Base-by-base conservation (phyloP, 2,329 filamentous ascomycete genomes). In the Ilyonectria sp. region DNA sequence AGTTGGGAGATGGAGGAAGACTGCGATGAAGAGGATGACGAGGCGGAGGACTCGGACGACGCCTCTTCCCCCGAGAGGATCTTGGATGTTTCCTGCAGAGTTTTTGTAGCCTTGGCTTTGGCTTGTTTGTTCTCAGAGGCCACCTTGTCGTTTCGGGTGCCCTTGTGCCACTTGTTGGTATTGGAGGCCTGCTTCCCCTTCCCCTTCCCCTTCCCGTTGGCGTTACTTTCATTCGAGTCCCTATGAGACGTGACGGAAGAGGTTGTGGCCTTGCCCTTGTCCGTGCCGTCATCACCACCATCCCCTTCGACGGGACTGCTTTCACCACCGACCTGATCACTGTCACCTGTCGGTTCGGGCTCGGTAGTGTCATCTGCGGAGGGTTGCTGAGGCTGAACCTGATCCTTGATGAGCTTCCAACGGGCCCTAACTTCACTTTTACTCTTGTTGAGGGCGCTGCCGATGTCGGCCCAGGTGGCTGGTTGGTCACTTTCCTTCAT, bases 321-420 rank as follows among this genome's bases (percentile, higher is more conserved):
- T 21, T 59, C 57, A 10, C 21, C 31, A 8, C 58, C 57, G 8
- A 33, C 29, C 2, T 58, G 54, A 5, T 68, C 58, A 47, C 57
- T 50, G 31, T 33, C 56, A 10, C 29, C 33, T 19, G 43, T 49
- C 1, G 53, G 67, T 21, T 63, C 65, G 2, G 57, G 35, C 26
- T 63, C 57, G 3, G 29, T 31, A 8, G 62, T 62, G 23, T 55
- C 54, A 44, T 43, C 57, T 19, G 21, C 11, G 5, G 26, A 29
- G 13, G 2, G 53, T 26, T 31, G 31, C 23, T 43, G 23, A 44
- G 64, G 15, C 60, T 72, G 69, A n/a, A 73, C 61, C 61, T 77
- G 69, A n/a, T 74, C 61, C 61, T 77, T 74, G 43, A 82, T 74
- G n/a, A 71, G 52, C 40, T 77, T 74, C 79, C 79, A 82, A 4